Conservation (phyloP, 352 stramenopile genomes). For the Phytophthora agathidicida region DNA sequence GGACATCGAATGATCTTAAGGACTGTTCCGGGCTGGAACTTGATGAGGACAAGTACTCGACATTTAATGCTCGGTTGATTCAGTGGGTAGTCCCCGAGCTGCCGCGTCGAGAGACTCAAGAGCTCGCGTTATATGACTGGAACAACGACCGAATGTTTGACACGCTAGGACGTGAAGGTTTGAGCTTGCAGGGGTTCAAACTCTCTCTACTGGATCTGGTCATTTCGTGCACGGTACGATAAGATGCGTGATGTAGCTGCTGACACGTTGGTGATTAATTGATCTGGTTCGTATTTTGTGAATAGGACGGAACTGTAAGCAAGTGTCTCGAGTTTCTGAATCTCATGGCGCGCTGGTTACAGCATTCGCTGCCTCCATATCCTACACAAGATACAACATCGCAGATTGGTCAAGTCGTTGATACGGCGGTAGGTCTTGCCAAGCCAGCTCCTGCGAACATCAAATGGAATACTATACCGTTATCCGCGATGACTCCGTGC, state of each 20-base stretch:
- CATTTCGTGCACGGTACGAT: slow-evolving; percentile 48
- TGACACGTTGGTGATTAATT: not conserved
- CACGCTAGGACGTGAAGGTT: slow-evolving; percentile 33
- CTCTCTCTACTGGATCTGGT: slow-evolving; percentile 56
- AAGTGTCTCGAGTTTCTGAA: slow-evolving; percentile 60
- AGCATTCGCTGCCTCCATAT: slow-evolving; percentile 37
- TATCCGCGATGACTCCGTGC: slow-evolving; percentile 44
- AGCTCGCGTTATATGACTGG: slow-evolving; percentile 51
- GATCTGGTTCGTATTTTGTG: not conserved
- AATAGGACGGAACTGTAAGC: slow-evolving; percentile 39
- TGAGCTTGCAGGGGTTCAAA: slow-evolving; percentile 57
- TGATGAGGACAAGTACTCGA: slow-evolving; percentile 50
- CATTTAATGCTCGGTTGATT: slow-evolving; percentile 48
- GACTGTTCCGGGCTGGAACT: slow-evolving; percentile 48
- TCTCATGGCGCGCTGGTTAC: slow-evolving; percentile 44
- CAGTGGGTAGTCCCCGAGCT: slow-evolving; percentile 62
- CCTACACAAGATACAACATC: not conserved
- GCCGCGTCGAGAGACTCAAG: slow-evolving; percentile 45
- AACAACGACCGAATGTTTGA: slow-evolving; percentile 59
- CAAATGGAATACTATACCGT: slow-evolving; percentile 40
- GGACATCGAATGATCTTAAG: slow-evolving; percentile 5
- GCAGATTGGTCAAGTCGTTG: not conserved
- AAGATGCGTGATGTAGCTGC: not conserved
- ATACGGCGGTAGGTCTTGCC: too few relatives aligned
- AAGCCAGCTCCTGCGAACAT: slow-evolving; percentile 4